Base-by-base conservation (phyloP, 768 basidiomycete species). In the Boletellus ananiceps region DNA sequence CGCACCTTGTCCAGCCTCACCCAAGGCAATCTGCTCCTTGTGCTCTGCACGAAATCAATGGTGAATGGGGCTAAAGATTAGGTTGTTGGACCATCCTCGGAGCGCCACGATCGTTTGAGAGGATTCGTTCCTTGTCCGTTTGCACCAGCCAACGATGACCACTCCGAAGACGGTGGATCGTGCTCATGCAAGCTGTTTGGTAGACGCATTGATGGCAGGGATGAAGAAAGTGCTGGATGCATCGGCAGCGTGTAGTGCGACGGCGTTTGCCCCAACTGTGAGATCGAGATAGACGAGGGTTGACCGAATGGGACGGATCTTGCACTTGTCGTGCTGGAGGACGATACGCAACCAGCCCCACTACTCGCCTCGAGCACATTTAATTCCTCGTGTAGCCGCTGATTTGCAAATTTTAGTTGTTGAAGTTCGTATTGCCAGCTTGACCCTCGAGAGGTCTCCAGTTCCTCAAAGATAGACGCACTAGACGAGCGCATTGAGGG, bases 361-460 rank as follows among this genome's bases (percentile, higher is more conserved):
- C n/a, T 45, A 31, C 40, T 38, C 16, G 48, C 41, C 38, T 77
- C 77, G 12, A 79, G 65, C 15, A 59, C 63, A 19, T 62, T 63
- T 25, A 83, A 52, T 59, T 90, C 86, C 40, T 86, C 84, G 44
- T 65, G 65, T 47, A 91, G 55, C 52, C 81, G 68, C 66, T 81
- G 74, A 60, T 91, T 92, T 45, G 77, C 74, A 58, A 83, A 83
- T 61, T 82, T 77, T 56, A 93, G 73, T 66, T 93, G 88, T 69
- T 91, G 86, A 41, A 94, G 73, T 70, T 93, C 90, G 57, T 92
- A 95, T 70, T 95, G 93, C 93, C 93, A 96, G 56, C 88, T 91
- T 29, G 85, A 84, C 11, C 80, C 83, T 5, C 84, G 71, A 13
- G 69, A 66, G 0, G 78, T 75, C 37, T 86, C 82, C 13, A 93